Percentiles rank a stretch among this genome's conserved stretches.
phyloP scores from a whole-genome alignment of 1,284 basidiomycete species.

The Fomitopsis schrenkii region DNA sequence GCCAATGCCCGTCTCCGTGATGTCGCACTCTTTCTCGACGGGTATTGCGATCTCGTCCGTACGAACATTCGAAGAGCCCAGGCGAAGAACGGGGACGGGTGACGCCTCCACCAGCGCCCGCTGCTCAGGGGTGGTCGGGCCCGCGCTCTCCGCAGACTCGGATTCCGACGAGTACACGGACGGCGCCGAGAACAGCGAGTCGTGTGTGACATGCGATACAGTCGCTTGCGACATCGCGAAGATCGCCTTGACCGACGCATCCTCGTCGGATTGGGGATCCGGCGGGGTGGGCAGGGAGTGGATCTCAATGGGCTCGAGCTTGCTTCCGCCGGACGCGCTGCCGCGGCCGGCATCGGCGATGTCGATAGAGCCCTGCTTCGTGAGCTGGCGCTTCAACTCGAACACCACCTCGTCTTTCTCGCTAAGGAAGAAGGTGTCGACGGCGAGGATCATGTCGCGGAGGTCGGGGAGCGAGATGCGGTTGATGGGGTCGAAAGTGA shows the following conservation, averaged over 20 bases:
- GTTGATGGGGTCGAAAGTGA: constrained; percentile 20
- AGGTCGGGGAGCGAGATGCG: constrained; percentile 25
- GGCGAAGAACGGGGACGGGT: constrained; percentile 10
- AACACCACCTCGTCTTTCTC: background rate
- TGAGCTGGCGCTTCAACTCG: background rate
- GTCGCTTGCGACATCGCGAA: background rate
- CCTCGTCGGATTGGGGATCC: background rate
- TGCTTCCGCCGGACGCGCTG: background rate
- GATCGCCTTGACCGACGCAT: background rate
- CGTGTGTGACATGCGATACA: background rate
- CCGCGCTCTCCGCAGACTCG: constrained; percentile 10
- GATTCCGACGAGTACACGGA: constrained; percentile 1
- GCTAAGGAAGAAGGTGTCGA: constrained; percentile 25
- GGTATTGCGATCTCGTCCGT: background rate
- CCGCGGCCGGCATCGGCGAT: background rate
- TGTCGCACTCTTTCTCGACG: constrained; percentile 5
- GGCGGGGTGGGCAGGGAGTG: background rate
- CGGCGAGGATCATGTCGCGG: constrained; percentile 17
- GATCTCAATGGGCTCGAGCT: constrained; percentile 4
- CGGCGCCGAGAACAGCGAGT: constrained; percentile 5
- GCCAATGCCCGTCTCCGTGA: background rate
- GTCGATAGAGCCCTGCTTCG: background rate
- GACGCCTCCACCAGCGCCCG: constrained; percentile 4
- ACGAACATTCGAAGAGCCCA: constrained; percentile 3
- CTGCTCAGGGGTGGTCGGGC: constrained; percentile 19